A percentile compares a stretch with the other conserved stretches of the same genome.
These are phyloP conservation scores for Udeniomyces megalosporus DNA, from an alignment of 768 basidiomycete species.

Conservation along the genomic window DNA sequence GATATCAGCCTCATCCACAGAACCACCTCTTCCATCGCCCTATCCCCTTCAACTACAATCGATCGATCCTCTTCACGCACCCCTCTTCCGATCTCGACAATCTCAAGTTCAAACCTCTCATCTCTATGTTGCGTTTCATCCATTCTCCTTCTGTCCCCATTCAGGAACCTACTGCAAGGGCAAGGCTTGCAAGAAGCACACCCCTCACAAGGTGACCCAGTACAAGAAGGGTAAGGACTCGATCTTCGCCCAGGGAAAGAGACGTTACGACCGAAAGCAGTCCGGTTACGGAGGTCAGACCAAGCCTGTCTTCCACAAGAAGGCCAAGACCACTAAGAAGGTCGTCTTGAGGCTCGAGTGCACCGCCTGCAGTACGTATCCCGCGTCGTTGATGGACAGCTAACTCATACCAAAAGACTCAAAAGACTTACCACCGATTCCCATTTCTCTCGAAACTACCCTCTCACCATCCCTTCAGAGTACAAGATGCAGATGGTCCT, in stretches of 20 bases:
- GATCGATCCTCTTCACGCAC: not conserved
- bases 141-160: not conserved
- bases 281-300: conserved; percentile 96
- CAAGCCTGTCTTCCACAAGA: conserved; percentile 99
- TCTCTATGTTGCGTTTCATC: not conserved
- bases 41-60: too few species aligned
- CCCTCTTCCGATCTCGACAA: not conserved
- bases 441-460: not conserved
- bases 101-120: not conserved
- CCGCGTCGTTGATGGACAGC: too few species aligned
- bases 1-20: too few species aligned
- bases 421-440: not conserved
- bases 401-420: conserved; percentile 98
- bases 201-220: conserved; percentile 89
- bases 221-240: conserved; percentile 99
- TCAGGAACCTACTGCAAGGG: conserved; percentile 53
- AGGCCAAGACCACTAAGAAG: conserved; percentile 83
- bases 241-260: conserved; percentile 94
- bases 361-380: conserved; percentile 56
- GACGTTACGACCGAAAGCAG: conserved; percentile 72
- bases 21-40: too few species aligned
- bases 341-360: conserved; percentile 95
- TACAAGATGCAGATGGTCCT: conserved; percentile 41
- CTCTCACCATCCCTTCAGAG: not conserved
- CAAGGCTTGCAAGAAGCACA: conserved; percentile 93